These are phyloP conservation scores for Leucosporidium creatinivorum DNA, from an alignment of 768 basidiomycete species.

Conservation along the genomic window DNA sequence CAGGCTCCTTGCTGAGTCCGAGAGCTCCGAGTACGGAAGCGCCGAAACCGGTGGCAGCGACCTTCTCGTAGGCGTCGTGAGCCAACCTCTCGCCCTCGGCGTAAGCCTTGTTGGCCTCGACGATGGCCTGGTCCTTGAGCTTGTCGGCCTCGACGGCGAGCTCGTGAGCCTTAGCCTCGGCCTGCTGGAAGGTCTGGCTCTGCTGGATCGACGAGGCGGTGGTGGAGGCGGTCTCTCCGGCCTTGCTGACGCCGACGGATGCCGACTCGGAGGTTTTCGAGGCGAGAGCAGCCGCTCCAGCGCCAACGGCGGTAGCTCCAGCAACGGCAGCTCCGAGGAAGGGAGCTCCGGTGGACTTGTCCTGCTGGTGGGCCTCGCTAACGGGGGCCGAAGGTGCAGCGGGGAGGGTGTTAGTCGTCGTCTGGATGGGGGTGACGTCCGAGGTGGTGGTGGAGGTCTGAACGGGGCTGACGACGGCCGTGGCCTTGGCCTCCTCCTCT, in stretches of 20 bases:
- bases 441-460: too few relatives aligned
- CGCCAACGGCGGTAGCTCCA: not conserved
- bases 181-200: not conserved
- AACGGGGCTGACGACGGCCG: not conserved
- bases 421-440: not conserved
- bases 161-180: conserved; percentile 1
- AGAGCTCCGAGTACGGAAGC: not conserved
- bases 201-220: too few relatives aligned
- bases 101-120: not conserved
- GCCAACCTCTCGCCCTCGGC: not conserved
- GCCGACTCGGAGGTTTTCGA: not conserved
- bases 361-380: not conserved
- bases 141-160: not conserved
- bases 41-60: not conserved
- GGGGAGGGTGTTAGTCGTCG: not conserved
- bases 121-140: not conserved
- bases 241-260: not conserved
- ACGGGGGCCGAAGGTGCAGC: not conserved
- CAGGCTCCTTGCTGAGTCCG: not conserved
- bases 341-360: not conserved
- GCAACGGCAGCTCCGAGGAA: not conserved
- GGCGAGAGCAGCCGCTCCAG: not conserved
- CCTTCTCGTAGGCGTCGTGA: not conserved
- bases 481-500: not conserved
- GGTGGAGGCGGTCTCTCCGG: not conserved